Evolutionary conservation across 164 flowering plant species (phyloP), one percentile per base, ranked within the genome.

Genomic region (Aristolochia fimbriata): DNA sequence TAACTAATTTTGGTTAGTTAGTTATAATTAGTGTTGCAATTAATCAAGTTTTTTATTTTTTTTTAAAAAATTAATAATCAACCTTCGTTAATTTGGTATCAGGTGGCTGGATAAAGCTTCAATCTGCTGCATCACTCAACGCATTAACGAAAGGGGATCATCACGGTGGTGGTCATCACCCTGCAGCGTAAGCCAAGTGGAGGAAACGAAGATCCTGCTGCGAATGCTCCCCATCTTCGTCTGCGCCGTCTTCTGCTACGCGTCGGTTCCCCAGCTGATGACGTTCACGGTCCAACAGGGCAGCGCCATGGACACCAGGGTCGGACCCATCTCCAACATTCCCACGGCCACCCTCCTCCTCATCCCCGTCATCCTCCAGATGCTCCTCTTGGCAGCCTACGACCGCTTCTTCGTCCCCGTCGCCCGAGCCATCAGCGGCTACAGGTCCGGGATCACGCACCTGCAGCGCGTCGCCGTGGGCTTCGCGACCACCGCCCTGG

Each of bases 241-340:
- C 10, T 71, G 78, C 68, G 72, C 87, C 17, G 74, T 85, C 31
- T 70, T 87, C 37, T 75, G 85, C 55, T 81, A 80, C 63, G 73
- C 76, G 56, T 78, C 86, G 72, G 55, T 83, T 3, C 85, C 87
- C 55, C 88, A 79, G 62, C 83, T 83, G 59, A 60, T 73, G 19
- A 87, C 95, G 27, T 79, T 78, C 52, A 80, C 91, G 1, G 77
- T 85, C 43, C 70, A 81, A 64, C 91, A 85, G 62, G 88, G 82
- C 13, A 71, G 69, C 5, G 68, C 87, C 33, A 85, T 87, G 95
- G 46, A 83, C 79, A 81, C 81, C 21, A 71, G 72, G 49, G 63
- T 83, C 13, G 76, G 84, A 0, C 67, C 72, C 19, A 43, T 83
- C 3, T 5, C 2, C 30, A 73, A 67, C 21, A 68, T 87, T 57